Evolutionary conservation across 345 rosid species (phyloP).

Genomic region (Tarenaya hassleriana): DNA sequence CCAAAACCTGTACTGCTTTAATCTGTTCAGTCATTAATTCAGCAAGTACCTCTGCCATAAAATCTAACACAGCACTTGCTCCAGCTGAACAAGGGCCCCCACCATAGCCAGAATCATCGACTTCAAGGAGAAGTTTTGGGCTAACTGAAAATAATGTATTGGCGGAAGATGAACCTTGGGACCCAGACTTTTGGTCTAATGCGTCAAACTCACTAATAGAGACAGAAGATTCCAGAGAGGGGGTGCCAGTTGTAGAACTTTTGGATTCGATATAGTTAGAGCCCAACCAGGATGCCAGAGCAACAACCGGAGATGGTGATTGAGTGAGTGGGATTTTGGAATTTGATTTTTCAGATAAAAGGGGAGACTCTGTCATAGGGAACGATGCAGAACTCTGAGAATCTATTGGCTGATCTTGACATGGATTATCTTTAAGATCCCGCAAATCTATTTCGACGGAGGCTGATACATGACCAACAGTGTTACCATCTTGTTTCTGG

Average conservation of each 20-base stretch:
- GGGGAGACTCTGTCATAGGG: slow-evolving; percentile 58
- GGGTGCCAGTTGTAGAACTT: slow-evolving; percentile 39
- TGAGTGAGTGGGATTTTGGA: slow-evolving; percentile 47
- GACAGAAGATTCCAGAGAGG: slow-evolving; percentile 61
- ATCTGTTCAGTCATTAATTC: slow-evolving; percentile 86
- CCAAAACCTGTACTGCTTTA: slow-evolving; percentile 73
- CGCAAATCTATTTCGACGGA: slow-evolving; percentile 44
- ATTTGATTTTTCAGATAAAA: slow-evolving; percentile 72
- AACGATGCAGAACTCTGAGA: slow-evolving; percentile 62
- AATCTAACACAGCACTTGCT: slow-evolving; percentile 92
- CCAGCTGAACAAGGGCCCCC: slow-evolving; percentile 99
- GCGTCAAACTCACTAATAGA: slow-evolving; percentile 63
- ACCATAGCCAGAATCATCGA: slow-evolving; percentile 93
- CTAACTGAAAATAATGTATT: slow-evolving; percentile 51
- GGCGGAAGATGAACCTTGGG: slow-evolving; percentile 51
- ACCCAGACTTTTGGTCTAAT: slow-evolving; percentile 54
- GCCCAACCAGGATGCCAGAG: slow-evolving; percentile 80
- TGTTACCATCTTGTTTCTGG: slow-evolving; percentile 40
- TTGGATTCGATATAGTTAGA: slow-evolving; percentile 49
- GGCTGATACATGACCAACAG: slow-evolving; percentile 45
- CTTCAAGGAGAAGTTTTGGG: slow-evolving; percentile 69
- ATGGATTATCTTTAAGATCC: slow-evolving; percentile 30
- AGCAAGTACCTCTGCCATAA: slow-evolving; percentile 94
- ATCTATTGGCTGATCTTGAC: slow-evolving; percentile 45
- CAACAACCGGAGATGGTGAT: slow-evolving; percentile 67